Base-by-base conservation (phyloP, 345 rosid genomes). In the Citrus unshiu region DNA sequence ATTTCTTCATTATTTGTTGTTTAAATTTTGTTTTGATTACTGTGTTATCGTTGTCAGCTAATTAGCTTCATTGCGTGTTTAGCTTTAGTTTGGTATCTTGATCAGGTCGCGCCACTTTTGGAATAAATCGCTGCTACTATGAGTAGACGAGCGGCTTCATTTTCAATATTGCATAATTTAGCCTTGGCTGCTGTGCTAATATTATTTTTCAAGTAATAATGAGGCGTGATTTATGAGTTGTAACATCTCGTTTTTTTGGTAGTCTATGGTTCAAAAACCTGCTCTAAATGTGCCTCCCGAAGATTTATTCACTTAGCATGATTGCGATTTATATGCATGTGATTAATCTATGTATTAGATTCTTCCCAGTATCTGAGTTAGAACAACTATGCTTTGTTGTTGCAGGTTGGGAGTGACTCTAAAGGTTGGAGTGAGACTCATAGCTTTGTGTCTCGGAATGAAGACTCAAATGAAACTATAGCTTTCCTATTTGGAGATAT, bases 401-500 rank as follows among this genome's bases (percentile, higher is more conserved):
- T 24, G 78, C 82, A 93, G 98, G 99, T 93, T 81, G 99, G 98
- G 74, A 93, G 93, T 43, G 89, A 92, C 67, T 56, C 89, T 2
- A 87, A 86, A 85, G 97, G 98, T 67, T 95, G 98, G 97, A 93
- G 95, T 70, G 39, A 82, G 43, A 85, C 87, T 29, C 81, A 67
- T 62, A 93, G 93, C 81, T 95, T 95, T 81, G 86, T 92, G 54
- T 90, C 99, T 1, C 70, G 93, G 73, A 81, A 88, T 39, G 83
- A 80, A 29, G 79, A 81, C 5, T 90, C 95, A 0, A 84, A 89
- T 1, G 91, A 91, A 73, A 87, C 96, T 0, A 19, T 85, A 79
- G 98, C 97, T 29, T 95, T 95, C 85, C 77, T 95, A 78, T 92
- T 91, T 76, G 99, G 99, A 32, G 98, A 93, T 78, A 92, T 95